Base-by-base conservation (phyloP, 371 early-diverging fungal genomes). In the Zancudomyces culisetae region DNA sequence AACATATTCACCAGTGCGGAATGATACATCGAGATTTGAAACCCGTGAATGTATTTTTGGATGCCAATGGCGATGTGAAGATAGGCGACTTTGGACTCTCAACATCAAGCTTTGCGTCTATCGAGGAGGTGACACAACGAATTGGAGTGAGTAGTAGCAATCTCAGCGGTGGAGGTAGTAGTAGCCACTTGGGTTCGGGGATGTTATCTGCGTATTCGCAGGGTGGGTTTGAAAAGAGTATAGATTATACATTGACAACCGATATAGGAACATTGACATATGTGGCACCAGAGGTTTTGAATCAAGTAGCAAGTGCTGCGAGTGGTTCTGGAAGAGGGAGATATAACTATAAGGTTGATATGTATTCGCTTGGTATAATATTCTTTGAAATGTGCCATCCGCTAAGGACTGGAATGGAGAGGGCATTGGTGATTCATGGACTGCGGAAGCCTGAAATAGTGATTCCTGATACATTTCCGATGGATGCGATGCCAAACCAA, bases 11-110 rank as follows among this genome's bases (percentile, higher is more conserved):
- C 59, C 70, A 80, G 2, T 71, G 83, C 62, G 85, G 86, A 43
- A 84, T 96, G 62, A 94, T 96, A 42, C 98, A 98, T 64, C 74
- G 98, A 53, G 98, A 98, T 66, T 62, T 98, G 39, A 98, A 98
- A 60, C 92, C 95, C 2, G 88, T 83, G 62, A 97, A 90, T 68
- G 75, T 93, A 53, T 81, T 98, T 47, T 70, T 98, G 62, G 87
- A 88, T 60, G 73, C 81, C 20, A 77, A 87, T 45, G 80, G 79
- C 30, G 87, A 87, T 59, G 78, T 94, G 53, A 90, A 91, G 53
- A 87, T 98, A 54, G 93, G 92, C 55, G 98, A 98, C 62, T 97
- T 98, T 73, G 98, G 98, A 0, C 74, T 98, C 51, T 87, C 88
- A 3, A 97, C 92, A 23, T 78, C 81, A 27, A 78, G 61, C 56